Conservation (phyloP, 73 alveolate genomes). For the Paramecium pentaurelia region DNA sequence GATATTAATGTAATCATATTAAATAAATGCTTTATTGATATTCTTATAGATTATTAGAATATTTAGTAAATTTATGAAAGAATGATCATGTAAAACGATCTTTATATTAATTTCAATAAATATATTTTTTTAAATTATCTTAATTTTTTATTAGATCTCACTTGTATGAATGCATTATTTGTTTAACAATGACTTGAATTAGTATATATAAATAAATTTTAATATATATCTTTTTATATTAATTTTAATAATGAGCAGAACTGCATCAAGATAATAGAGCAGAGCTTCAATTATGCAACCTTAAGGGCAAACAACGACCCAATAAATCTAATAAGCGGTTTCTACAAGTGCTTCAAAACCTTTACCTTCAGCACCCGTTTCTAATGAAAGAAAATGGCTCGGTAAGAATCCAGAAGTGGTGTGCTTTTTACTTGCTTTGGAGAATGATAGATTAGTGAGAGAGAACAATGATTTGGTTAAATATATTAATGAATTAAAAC, state of each 20-base stretch:
- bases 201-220: neutral
- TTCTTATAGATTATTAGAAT: too few relatives aligned
- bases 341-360: neutral
- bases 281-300: neutral
- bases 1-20: too few relatives aligned
- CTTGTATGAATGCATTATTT: too few relatives aligned
- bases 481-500: neutral
- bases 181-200: too few relatives aligned
- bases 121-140: too few relatives aligned
- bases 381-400: conserved; percentile 41
- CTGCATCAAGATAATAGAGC: conserved; percentile 12
- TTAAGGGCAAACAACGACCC: neutral
- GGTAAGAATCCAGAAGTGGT: conserved; percentile 49
- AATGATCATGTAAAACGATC: neutral
- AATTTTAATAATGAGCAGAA: neutral
- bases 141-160: neutral
- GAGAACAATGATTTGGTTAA: neutral
- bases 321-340: neutral
- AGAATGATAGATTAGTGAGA: conserved; percentile 5
- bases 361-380: neutral
- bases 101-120: too few relatives aligned
- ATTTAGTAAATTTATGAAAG: too few relatives aligned
- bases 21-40: too few relatives aligned
- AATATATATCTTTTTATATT: neutral
- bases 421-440: conserved; percentile 28